Evolutionary conservation across 495 filamentous ascomycete genomes (phyloP), one percentile per base, ranked within the genome.

Genomic region (Neurospora sp.): DNA sequence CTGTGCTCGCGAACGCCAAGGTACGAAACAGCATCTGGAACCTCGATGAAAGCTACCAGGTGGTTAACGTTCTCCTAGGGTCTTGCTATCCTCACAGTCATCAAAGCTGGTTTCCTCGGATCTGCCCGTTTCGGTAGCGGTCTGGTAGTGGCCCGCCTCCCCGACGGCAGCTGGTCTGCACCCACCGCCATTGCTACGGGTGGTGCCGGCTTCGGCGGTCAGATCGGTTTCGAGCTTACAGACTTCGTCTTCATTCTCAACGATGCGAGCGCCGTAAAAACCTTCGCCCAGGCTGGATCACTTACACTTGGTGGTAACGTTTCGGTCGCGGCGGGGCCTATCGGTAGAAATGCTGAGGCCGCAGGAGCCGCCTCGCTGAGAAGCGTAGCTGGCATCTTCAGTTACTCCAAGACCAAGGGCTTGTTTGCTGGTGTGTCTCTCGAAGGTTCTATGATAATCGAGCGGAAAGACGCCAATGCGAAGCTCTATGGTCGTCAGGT

Each of bases 211-310:
- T 94, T 98, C 76, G 96, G 96, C 77, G 95, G 96, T 27, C 96
- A 99, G 81, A 97, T 99, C 79, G 96, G 96, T 39, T 95, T 97
- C 84, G 96, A 99, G 82, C 84, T 99, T 74, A 98, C 96, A 54
- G 96, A 99, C 80, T 98, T 99, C 80, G 96, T 99, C 77, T 98
- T 99, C 85, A 97, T 98, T 74, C 90, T 99, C 70, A 99, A 99
- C 82, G 96, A 99, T 79, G 87, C 90, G 48, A 89, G 88, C 48
- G 96, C 96, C 35, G 96, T 99, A 48, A 93, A 92, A 80, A 96
- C 96, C 42, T 98, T 98, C 82, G 94, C 96, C 4, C 95, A 98
- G 82, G 88, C 90, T 71, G 96, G 96, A 18, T 93, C 90, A 20
- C 83, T 99, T 46, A 98, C 96, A 70, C 87, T 99, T 23, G 96